Evolutionary conservation across 2,329 filamentous ascomycete genomes (phyloP).

Genomic region (Colletotrichum sp.): DNA sequence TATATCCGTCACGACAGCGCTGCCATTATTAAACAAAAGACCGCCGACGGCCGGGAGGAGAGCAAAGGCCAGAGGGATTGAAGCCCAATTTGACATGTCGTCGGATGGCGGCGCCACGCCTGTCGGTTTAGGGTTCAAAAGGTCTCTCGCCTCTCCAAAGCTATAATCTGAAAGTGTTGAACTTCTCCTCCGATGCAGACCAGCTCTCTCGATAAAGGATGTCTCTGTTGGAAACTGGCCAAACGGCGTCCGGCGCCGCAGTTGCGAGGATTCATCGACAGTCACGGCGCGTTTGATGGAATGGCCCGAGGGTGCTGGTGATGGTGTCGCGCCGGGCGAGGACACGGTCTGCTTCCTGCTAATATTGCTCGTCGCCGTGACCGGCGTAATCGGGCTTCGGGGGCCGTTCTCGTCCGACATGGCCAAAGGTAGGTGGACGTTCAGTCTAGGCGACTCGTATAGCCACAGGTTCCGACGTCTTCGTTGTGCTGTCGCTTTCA

Average conservation of each 20-base stretch:
- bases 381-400: conserved; percentile 13
- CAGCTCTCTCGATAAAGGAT: conserved; percentile 25
- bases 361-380: conserved; percentile 11
- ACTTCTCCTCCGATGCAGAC: conserved; percentile 62
- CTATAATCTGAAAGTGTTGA: conserved; percentile 81
- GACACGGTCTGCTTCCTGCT: conserved; percentile 19
- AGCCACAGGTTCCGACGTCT: background rate
- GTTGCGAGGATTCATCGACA: conserved; percentile 35
- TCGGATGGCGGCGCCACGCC: conserved; percentile 9
- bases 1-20: conserved; percentile 81
- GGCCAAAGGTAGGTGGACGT: background rate
- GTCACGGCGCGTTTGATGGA: conserved; percentile 46
- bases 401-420: conserved; percentile 19
- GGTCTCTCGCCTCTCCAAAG: conserved; percentile 70
- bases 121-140: conserved; percentile 60
- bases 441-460: background rate
- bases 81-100: conserved; percentile 69
- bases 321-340: conserved; percentile 9
- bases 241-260: conserved; percentile 24
- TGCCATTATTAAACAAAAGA: conserved; percentile 83
- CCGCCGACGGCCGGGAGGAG: conserved; percentile 86
- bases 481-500: background rate
- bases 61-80: conserved; percentile 81
- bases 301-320: conserved; percentile 32
- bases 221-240: conserved; percentile 28